A percentile compares a stretch with the other conserved stretches of the same genome.
Conservation (phyloP, 495 filamentous ascomycete genomes). For the Terfezia boudieri region DNA sequence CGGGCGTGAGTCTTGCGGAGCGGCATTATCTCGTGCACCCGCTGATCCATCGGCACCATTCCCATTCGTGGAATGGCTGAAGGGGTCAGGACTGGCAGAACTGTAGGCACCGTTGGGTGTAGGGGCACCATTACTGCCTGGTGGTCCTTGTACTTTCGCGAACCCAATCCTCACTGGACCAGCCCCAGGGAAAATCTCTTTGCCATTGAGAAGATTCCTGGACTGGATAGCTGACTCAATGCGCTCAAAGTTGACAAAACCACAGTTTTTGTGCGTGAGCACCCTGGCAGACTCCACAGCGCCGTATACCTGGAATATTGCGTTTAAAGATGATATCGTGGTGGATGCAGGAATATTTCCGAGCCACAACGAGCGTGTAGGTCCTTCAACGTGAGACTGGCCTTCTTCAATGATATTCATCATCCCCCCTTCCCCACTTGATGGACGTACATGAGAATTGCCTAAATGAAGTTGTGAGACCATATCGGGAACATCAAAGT, state of each 20-base stretch:
- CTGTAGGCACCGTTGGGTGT: slow-evolving; percentile 60
- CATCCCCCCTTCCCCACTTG: slow-evolving; percentile 16
- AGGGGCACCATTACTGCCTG: slow-evolving; percentile 54
- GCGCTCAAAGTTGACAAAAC: slow-evolving; percentile 91
- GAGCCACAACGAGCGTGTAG: slow-evolving; percentile 87
- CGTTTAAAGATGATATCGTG: slow-evolving; percentile 73
- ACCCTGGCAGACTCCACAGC: slow-evolving; percentile 82
- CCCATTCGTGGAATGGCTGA: slow-evolving; percentile 16
- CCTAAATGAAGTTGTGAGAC: slow-evolving; percentile 14
- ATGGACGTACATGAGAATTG: slow-evolving; percentile 10
- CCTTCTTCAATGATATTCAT: slow-evolving; percentile 14
- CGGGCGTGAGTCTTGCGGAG: neutral
- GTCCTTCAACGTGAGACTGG: slow-evolving; percentile 49
- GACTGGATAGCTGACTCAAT: slow-evolving; percentile 76
- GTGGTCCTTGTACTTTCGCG: slow-evolving; percentile 42
- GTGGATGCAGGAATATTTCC: slow-evolving; percentile 96
- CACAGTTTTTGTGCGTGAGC: slow-evolving; percentile 95
- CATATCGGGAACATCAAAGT: slow-evolving; percentile 13
- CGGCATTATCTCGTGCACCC: slow-evolving; percentile 15
- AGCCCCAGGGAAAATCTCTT: slow-evolving; percentile 94
- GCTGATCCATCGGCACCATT: slow-evolving; percentile 18
- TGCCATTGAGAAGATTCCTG: slow-evolving; percentile 68
- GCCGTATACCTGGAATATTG: slow-evolving; percentile 79
- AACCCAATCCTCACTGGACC: slow-evolving; percentile 90
- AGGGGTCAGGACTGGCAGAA: slow-evolving; percentile 87